phyloP scores from a whole-genome alignment of 78 protist genomes.

The Protostelium mycophagum region DNA sequence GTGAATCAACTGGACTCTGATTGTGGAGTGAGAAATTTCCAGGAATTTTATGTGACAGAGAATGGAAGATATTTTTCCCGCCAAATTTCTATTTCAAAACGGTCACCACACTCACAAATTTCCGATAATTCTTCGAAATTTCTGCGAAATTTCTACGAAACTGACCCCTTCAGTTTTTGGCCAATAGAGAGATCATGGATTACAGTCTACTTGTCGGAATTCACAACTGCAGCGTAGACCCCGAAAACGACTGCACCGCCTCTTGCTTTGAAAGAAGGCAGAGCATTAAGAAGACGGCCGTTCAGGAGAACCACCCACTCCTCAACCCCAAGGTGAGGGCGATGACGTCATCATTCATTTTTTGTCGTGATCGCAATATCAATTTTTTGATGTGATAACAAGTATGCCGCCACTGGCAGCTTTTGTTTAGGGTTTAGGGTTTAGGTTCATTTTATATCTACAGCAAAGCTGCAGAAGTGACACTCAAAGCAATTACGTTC shows the following conservation, averaged over 20 bases:
- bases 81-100: too few species aligned
- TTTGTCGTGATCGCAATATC: too few species aligned
- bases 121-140: too few species aligned
- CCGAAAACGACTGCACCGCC: not conserved
- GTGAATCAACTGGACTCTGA: conserved; percentile 55
- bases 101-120: too few species aligned
- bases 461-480: too few species aligned
- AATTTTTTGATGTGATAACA: too few species aligned
- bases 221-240: conserved; percentile 11
- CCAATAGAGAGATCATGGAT: conserved; percentile 78
- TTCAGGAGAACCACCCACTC: not conserved
- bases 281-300: not conserved
- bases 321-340: conserved; percentile 5
- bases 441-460: too few species aligned
- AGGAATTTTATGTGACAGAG: not conserved
- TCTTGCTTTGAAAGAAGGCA: not conserved
- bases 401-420: too few species aligned
- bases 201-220: conserved; percentile 73
- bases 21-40: conserved; percentile 1
- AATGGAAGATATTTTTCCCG: too few species aligned
- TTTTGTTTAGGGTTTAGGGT: too few species aligned
- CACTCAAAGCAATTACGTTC: too few species aligned
- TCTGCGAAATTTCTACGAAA: too few species aligned
- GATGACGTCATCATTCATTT: not conserved
- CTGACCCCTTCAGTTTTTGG: conserved; percentile 32